Base-by-base conservation (phyloP, 2,329 filamentous ascomycete genomes). In the Kalmusia sp. region DNA sequence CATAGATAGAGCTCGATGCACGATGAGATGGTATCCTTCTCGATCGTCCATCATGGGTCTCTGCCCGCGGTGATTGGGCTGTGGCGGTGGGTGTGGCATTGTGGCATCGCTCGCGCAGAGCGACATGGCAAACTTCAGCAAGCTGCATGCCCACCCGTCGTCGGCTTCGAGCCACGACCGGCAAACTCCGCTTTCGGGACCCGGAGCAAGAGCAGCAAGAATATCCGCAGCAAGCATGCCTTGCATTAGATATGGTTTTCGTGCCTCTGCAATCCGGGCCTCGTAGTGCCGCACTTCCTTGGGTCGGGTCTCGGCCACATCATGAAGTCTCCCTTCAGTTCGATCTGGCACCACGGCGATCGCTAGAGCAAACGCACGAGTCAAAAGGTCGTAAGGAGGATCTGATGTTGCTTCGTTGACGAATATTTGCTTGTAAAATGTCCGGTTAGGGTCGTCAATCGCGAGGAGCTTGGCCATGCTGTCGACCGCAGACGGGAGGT, bases 161-260 rank as follows among this genome's bases (percentile, higher is more conserved):
- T 89, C 86, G 3, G 90, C 92, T 33, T 88, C 86, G 6, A 98
- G 83, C 93, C 95, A 98, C 0, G 84, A 81, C 51, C 86, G 85
- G 3, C 93, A 89, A 6, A 97, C 77, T 3, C 85, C 83, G 14
- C 83, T 83, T 60, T 96, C 92, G n/a, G 85, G 82, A 4, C 84
- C 83, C 2, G 88, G 88, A 3, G 87, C 85, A 24, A 97, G 80
- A 8, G 87, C 87, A 0, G 92, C 87, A 3, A 98, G 78, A 46
- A 98, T 96, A 62, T 98, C 93, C 0, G 92, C 93, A 1, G 92
- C 90, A 5, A 98, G 81, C 64, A 98, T 85, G 1, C 92, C 93
- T 76, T 99, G 95, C 83, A 96, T 95, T 9, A 99, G 78, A 65
- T 92, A 88, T 0, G 95, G 89, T 74, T 96, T 96, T 51, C 95